These are phyloP conservation scores for Alternaria atra DNA, from an alignment of 2,329 filamentous ascomycete species.

Conservation along the genomic window DNA sequence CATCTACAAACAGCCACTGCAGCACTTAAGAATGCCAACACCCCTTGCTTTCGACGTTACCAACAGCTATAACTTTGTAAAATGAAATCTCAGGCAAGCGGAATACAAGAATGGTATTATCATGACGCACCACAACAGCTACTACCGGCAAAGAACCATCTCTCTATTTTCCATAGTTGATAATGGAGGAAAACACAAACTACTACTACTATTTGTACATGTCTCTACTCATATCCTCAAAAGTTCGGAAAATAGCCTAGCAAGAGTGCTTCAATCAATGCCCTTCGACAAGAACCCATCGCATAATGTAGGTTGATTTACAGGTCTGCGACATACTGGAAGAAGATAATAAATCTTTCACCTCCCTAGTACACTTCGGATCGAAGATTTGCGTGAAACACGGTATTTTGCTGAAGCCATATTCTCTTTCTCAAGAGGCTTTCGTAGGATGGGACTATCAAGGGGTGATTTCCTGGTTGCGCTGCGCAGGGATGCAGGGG, in stretches of 20 bases:
- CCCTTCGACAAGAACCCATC: background rate
- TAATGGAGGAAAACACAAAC: background rate
- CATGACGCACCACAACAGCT: background rate
- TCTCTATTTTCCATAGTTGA: background rate
- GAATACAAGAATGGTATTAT: background rate
- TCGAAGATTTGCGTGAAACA: background rate
- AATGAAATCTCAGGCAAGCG: background rate
- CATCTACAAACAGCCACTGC: background rate
- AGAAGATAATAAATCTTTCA: background rate
- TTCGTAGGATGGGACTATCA: constrained; percentile 6
- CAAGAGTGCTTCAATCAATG: background rate
- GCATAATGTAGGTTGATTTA: background rate
- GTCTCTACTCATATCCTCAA: background rate
- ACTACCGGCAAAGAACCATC: background rate
- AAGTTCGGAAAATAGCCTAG: background rate
- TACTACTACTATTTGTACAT: background rate
- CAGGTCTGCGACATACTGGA: background rate
- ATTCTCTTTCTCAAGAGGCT: background rate
- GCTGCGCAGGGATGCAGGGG: constrained; percentile 48
- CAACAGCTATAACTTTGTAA: background rate
- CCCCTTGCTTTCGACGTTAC: no score
- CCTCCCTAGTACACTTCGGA: constrained; percentile 21
- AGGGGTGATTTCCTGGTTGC: constrained; percentile 31
- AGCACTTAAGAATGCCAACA: background rate
- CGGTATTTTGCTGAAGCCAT: background rate